These are phyloP conservation scores for Grosmannia huntii DNA, from an alignment of 2,329 filamentous ascomycete species.

Conservation along the genomic window DNA sequence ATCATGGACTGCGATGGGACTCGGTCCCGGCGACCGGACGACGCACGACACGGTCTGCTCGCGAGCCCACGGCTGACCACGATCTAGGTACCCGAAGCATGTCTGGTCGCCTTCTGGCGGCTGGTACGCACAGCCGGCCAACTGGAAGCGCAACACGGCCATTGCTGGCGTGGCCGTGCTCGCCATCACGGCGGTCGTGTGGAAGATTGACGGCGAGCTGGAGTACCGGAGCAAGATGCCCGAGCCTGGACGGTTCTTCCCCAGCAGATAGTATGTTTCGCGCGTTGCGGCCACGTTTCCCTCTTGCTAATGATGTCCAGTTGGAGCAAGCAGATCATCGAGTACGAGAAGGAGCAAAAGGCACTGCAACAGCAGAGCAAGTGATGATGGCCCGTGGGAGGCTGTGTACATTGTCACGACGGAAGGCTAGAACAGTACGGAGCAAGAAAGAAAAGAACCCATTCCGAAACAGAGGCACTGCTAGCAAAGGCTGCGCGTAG, in stretches of 20 bases:
- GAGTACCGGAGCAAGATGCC: constrained; percentile 69
- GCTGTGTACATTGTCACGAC: not conserved
- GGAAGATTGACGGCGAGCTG: constrained; percentile 59
- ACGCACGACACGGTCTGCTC: not conserved
- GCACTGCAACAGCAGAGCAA: constrained; percentile 13
- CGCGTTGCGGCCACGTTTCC: not conserved
- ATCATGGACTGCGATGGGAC: not conserved
- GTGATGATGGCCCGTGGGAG: not conserved
- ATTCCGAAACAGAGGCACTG: not conserved
- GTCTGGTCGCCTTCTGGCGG: constrained; percentile 98
- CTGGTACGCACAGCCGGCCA: constrained; percentile 89
- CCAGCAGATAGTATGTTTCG: constrained; percentile 63
- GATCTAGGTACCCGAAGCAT: constrained; percentile 80
- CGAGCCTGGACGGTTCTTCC: constrained; percentile 66
- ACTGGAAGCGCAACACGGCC: constrained; percentile 85
- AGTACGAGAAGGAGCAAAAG: constrained; percentile 28
- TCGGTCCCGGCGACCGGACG: not conserved
- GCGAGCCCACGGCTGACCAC: constrained; percentile 1
- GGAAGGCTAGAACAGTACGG: not conserved
- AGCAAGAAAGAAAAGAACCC: not conserved
- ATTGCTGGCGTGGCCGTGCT: constrained; percentile 29
- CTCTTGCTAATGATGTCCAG: constrained; percentile 15
- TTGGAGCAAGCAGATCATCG: constrained; percentile 32
- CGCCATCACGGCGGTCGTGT: constrained; percentile 51
- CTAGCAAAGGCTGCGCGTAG: not conserved